Percentiles rank a stretch among this genome's conserved stretches.
phyloP scores from a whole-genome alignment of 441 rosid species.

The Aquilaria agallochum region DNA sequence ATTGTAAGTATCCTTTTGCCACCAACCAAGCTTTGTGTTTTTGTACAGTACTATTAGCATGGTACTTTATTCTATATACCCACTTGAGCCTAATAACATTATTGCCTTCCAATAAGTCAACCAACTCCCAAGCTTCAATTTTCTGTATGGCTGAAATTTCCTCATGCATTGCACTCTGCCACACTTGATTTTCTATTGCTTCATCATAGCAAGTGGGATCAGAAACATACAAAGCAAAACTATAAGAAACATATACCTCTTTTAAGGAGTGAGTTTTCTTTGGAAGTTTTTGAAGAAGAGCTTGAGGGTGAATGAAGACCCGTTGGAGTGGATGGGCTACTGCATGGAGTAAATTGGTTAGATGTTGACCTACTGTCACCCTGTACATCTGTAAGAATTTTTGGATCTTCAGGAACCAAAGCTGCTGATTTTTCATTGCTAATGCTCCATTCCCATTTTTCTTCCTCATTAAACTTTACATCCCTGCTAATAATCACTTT shows the following conservation, averaged over 20 bases:
- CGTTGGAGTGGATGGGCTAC: not conserved
- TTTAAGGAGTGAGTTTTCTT: not conserved
- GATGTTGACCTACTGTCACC: not conserved
- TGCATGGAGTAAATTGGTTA: not conserved
- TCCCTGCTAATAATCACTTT: not conserved
- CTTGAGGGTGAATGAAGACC: no score
- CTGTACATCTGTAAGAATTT: not conserved
- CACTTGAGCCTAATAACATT: conserved; percentile 11
- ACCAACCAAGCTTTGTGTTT: not conserved
- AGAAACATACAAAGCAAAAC: no score
- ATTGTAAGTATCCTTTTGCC: conserved; percentile 8
- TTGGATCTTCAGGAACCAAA: not conserved
- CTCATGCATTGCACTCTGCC: not conserved
- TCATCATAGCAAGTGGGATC: not conserved
- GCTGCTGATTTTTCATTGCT: not conserved
- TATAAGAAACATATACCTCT: not conserved
- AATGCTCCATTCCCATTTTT: not conserved
- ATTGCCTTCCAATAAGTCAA: not conserved
- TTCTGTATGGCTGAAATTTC: not conserved
- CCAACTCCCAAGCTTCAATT: not conserved
- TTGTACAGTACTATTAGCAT: not conserved
- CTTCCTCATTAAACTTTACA: not conserved
- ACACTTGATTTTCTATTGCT: not conserved
- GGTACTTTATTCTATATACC: conserved; percentile 4
- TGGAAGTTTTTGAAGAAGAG: not conserved